phyloP scores from a whole-genome alignment of 2,329 filamentous ascomycete genomes.

The Stylonectria norvegica region DNA sequence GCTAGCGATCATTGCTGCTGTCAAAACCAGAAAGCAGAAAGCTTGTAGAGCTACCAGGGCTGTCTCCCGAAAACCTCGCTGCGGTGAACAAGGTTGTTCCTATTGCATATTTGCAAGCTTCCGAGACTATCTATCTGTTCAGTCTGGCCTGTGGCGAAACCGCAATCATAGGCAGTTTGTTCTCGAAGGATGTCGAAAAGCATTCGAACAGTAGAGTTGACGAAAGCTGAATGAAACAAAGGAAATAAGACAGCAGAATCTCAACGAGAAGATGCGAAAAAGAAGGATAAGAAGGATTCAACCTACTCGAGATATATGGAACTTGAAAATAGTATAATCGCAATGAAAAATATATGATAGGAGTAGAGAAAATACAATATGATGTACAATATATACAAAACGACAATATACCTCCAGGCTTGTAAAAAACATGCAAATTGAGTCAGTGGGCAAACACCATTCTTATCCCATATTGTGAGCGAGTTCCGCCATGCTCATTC shows the following conservation, averaged over 20 bases:
- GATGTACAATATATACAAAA: neutral
- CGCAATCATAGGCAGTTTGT: constrained; percentile 34
- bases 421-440: neutral
- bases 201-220: neutral
- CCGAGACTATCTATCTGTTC: constrained; percentile 39
- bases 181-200: constrained; percentile 33
- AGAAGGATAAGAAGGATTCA: no score
- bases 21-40: constrained; percentile 20
- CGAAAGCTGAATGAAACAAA: no score
- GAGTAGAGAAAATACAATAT: neutral
- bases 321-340: neutral
- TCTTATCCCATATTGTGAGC: neutral
- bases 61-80: constrained; percentile 30
- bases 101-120: constrained; percentile 36
- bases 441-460: neutral
- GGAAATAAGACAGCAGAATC: no score
- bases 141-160: constrained; percentile 38
- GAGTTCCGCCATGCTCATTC: neutral
- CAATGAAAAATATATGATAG: neutral
- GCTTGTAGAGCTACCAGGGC: constrained; percentile 25
- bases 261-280: no score
- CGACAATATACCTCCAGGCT: neutral
- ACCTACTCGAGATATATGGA: no score
- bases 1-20: constrained; percentile 31
- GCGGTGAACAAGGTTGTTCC: constrained; percentile 29